A percentile compares a stretch with the other conserved stretches of the same genome.
These are phyloP conservation scores for Citrus cavaleriei DNA, from an alignment of 345 rosid genomes.

Conservation along the genomic window DNA sequence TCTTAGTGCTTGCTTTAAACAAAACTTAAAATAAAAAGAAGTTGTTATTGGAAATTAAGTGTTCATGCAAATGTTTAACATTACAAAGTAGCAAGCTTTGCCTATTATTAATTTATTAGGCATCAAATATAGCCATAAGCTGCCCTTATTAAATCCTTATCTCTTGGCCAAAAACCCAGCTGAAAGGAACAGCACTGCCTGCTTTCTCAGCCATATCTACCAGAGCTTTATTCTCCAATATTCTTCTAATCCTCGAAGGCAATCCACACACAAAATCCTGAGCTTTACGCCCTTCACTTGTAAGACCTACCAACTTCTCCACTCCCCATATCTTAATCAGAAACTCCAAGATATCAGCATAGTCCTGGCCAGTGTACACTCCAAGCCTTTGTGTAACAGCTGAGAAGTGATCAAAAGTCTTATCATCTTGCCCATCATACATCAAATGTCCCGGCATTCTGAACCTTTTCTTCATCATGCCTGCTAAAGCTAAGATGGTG, in stretches of 20 bases:
- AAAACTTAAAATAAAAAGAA: too few relatives aligned
- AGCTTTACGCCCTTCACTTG: too few relatives aligned
- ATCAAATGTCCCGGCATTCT: constrained; percentile 50
- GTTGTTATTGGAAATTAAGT: too few relatives aligned
- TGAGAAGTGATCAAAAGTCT: constrained; percentile 44
- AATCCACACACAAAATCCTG: too few relatives aligned
- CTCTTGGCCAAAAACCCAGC: constrained; percentile 33
- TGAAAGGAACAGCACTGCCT: constrained; percentile 20
- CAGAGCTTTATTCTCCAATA: constrained; percentile 28
- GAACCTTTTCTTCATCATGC: constrained; percentile 56
- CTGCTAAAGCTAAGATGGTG: constrained; percentile 42
- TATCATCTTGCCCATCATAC: constrained; percentile 47
- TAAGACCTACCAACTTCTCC: too few relatives aligned
- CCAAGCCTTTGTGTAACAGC: constrained; percentile 54
- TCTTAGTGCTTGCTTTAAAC: too few relatives aligned
- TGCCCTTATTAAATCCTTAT: constrained; percentile 7
- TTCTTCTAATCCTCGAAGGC: not conserved
- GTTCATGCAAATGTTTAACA: too few relatives aligned
- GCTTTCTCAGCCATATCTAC: constrained; percentile 12
- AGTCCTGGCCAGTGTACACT: constrained; percentile 32
- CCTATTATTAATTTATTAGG: too few relatives aligned
- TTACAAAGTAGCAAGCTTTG: too few relatives aligned
- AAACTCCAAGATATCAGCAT: too few relatives aligned
- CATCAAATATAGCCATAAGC: too few relatives aligned
- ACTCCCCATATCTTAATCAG: too few relatives aligned